Base-by-base conservation (phyloP, 2,329 filamentous ascomycete genomes). In the Boeremia exigua region DNA sequence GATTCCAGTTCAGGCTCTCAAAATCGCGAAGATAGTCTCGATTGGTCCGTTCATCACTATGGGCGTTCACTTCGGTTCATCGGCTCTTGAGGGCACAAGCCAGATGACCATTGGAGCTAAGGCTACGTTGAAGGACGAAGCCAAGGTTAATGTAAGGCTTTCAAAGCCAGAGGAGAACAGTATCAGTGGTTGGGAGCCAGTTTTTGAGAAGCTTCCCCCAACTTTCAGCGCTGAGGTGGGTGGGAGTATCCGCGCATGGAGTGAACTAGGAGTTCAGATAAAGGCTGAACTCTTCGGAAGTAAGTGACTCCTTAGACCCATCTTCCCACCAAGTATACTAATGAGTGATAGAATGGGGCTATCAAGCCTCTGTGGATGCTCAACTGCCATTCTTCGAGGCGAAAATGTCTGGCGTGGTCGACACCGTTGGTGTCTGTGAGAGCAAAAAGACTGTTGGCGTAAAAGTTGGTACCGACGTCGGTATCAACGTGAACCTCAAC, bases 401-500 rank as follows among this genome's bases (percentile, higher is more conserved):
- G 4, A 54, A 48, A 11, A 49, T 67, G 46, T 46, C 50, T 11
- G 63, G 55, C 7, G 38, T 58, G 6, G 38, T 54, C 29, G 57
- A 63, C 23, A 39, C 43, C 8, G 23, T 48, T 8, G 63, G 63
- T 37, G 62, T 67, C 17, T 67, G 63, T 19, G 58, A 52, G 23
- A 60, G 58, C 27, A 32, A 56, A 32, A 66, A 67, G 48, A 64
- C 61, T 4, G 23, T 55, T 8, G 65, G 61, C 17, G 54, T 67
- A 12, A 45, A 64, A 17, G 29, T 64, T 8, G 53, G 48, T 17
- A 47, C 62, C 6, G 49, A 57, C 30, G 62, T 67, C 30, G 65
- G 65, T 29, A 66, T 67, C 48, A 60, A 67, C 34, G 58, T 67
- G 8, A 61, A 64, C 32, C 57, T 67, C 40, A 61, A 67, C 44